Base-by-base conservation (phyloP, 768 basidiomycete species). In the Termitomyces sp. region DNA sequence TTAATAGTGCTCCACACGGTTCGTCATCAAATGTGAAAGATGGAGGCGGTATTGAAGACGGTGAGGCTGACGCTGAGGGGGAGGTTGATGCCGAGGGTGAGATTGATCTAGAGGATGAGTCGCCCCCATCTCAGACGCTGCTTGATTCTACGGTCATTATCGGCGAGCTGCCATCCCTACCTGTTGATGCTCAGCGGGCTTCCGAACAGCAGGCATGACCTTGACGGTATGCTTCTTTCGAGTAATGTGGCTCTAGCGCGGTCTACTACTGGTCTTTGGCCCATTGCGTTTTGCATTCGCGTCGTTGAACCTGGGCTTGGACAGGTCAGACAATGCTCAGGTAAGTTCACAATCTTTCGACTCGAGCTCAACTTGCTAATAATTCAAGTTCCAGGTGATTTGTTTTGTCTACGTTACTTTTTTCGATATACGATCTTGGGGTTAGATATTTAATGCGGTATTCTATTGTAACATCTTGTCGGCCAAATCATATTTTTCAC, bases 31-130 rank as follows among this genome's bases (percentile, higher is more conserved):
- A 22, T 46, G 13, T 6, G 16, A 30, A 22, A 12, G 20, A 24
- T 13, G 44, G 22, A 47, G 22, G 18, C 27, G 33, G n/a, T 15
- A 13, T 47, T 30, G 55, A 56, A 36, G 63, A 67, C n/a, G 66
- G 58, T 20, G 68, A 68, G 41, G 65, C 59, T 1, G 74, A 73
- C 36, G 67, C 62, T 1, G 75, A 73, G 15, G 73, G 70, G 33
- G 73, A 71, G 42, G 66, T 65, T 18, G 67, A 65, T 24, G 61
- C 72, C n/a, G 62, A 66, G 45, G 66, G 59, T 20, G 65, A 67
- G 39, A 39, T 58, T n/a, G 67, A 68, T 54, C 55, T 59, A 6
- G 67, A 66, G 36, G 63, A 58, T 31, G 60, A 61, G 41, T 13
- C 24, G 0, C n/a, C 27, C 1, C n/a, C 27, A 49, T 24, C 36